Base-by-base conservation (phyloP, 176 grass and related monocot genomes). In the Musa itinerans region DNA sequence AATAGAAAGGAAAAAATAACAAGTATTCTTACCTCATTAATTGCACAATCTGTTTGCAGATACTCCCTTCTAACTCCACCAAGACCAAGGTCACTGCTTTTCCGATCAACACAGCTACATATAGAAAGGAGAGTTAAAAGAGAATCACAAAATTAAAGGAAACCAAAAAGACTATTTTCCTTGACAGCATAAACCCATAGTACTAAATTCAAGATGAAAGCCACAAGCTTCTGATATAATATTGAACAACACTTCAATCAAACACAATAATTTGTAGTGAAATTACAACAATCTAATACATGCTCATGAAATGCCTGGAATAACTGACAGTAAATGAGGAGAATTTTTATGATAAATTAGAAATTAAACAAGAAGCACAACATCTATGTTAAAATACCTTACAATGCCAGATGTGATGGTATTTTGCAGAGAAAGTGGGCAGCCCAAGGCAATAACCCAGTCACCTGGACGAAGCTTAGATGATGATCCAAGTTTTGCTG, bases 321-420 rank as follows among this genome's bases (percentile, higher is more conserved):
- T 43, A 10, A 58, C 73, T 10, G 24, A 68, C 10, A 54, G 71
- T 2, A 54, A 75, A 61, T 57, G 10, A 24, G 20, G 50, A 12
- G 25, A 24, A 22, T 54, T 25, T 17, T 54, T 52, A 24, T 24
- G 22, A 54, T 13, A 54, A 2, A 73, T 4, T 12, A 15, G 34
- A 21, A n/a, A 14, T 23, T 25, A 12, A 54, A 54, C 13, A 11
- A 73, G 11, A 52, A 54, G 7, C 53, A 17, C 7, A 53, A 54
- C 34, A 6, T 25, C 3, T 3, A 50, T 71, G 49, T 19, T 68
- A 19, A 34, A 68, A 29, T 85, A 98, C 94, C 90, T 98, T 63
- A 93, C 82, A 82, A 98, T 98, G 75, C 94, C 94, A 91, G 90
- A 83, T 68, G 90, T 93, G 80, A 98, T 77, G 68, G 94, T 98